Base-by-base conservation (phyloP, 1,139 yeast species). In the Scheffersomyces segobiensis region DNA sequence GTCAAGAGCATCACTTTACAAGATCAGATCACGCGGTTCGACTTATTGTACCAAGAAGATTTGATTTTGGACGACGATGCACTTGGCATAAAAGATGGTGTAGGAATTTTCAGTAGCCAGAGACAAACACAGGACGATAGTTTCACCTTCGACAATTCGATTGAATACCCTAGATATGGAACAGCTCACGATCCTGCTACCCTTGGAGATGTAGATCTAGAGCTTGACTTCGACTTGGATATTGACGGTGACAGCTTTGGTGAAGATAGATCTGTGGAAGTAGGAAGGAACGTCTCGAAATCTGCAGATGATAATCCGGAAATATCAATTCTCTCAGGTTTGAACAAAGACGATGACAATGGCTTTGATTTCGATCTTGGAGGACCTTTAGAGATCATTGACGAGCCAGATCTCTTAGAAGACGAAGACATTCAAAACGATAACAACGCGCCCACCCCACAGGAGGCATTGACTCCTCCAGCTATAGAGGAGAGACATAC, bases 11-110 rank as follows among this genome's bases (percentile, higher is more conserved):
- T 89, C 59, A 83, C 88, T 0, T 80, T 91, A 61, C 87, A 84
- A 64, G 97, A 93, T 73, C 90, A 90, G 50, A 88, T 92, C 51
- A 89, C 97, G 0, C 91, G 88, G 58, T 83, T 87, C 53, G 96
- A 92, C 68, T 84, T 91, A 64, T 76, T 89, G 54, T 83, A 82
- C 63, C 88, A 86, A 64, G 90, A 87, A 52, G 89, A 87, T 50
- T 77, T 89, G 63, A 81, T 82, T 53, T 81, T 89, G 63, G 88
- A 84, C 60, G 87, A 83, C 46, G 71, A 66, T 51, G 18, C 54
- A 6, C 50, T 48, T 22, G 49, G 56, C 10, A 20, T 50, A 48
- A 52, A 32, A 55, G 63, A 18, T 24, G 56, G 57, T 14, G 56
- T 58, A 47, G 65, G 62, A 32, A 57, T 63, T 22, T 67, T 63